Evolutionary conservation across 805 yeast species (phyloP), one percentile per base, ranked within the genome.

Genomic region (Ogataea allantospora): DNA sequence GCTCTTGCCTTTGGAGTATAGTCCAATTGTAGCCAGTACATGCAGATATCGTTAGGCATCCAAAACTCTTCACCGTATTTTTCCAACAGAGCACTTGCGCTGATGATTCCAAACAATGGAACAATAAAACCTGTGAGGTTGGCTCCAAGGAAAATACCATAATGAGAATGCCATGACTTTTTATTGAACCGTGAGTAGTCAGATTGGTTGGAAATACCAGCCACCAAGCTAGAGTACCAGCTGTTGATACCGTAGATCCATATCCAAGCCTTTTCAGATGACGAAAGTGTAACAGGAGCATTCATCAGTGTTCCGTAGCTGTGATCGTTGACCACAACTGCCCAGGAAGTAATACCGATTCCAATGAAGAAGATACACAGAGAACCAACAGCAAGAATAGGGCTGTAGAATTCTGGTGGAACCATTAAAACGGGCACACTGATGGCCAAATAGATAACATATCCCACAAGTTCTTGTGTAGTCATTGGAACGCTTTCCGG

Each of bases 41-140:
- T 50, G 31, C 66, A 57, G 31, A 70, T 58, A 29, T 60, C 63
- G 41, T 65, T 65, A 4, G 79, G 79, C 51, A 63, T 63, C 80
- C 79, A 75, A 35, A 65, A 49, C 6, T 27, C 34, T 17, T 34
- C 33, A 11, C 46, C 52, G 24, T 40, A 38, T 40, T 42, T 60
- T 23, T 56, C 58, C 17, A 58, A 43, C 18, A 70, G 57, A 3
- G 75, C 70, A 22, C 71, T 65, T 6, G 77, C 70, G 13, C 67
- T 59, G 23, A 73, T 39, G 16, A 71, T 46, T 17, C 78, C 77
- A 50, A 71, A 60, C 17, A 72, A 48, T 12, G 78, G 76, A 17
- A 72, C 66, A 16, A 50, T 30, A 20, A 40, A 42, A 10, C 50
- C 50, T 14, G 34, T 16, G 2, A 49, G 10, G 20, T 70, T 51